Conservation (phyloP, 257 asterid genomes). For the Primulina huaijiensis region DNA sequence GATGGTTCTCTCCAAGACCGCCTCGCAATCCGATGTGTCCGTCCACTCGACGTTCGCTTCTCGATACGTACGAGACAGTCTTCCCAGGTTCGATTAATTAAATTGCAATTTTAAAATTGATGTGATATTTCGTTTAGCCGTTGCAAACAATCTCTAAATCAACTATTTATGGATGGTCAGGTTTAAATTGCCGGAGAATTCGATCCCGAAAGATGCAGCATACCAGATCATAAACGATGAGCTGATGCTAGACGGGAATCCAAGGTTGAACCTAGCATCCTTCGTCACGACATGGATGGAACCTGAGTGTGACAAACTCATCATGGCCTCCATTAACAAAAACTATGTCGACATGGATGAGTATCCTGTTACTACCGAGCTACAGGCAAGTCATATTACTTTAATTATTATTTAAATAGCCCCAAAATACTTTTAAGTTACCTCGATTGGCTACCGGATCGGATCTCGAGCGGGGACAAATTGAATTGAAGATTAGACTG, state of each 20-base stretch:
- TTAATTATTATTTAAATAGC: no score
- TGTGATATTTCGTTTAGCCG: no score
- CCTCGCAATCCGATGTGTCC: conserved; percentile 55
- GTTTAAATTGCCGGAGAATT: conserved; percentile 72
- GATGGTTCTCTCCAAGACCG: conserved; percentile 73
- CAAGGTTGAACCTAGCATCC: conserved; percentile 82
- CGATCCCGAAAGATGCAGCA: conserved; percentile 94
- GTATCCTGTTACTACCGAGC: conserved; percentile 88
- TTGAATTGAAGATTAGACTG: no score
- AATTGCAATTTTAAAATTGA: no score
- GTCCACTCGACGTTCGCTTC: conserved; percentile 80
- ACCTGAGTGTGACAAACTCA: conserved; percentile 87
- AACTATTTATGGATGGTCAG: conserved; percentile 23
- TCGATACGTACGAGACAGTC: conserved; percentile 65
- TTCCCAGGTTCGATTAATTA: conserved; percentile 47
- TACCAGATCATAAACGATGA: conserved; percentile 92
- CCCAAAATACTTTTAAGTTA: no score
- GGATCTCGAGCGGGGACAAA: no score
- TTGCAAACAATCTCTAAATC: no score
- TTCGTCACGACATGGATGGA: conserved; percentile 98
- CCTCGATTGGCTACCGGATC: no score
- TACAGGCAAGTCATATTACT: conserved; percentile 48
- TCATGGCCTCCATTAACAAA: conserved; percentile 72
- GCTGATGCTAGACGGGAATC: conserved; percentile 92
- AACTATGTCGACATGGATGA: conserved; percentile 97